Conservation (phyloP, 257 asterid genomes). For the Solanum gandarillasii region DNA sequence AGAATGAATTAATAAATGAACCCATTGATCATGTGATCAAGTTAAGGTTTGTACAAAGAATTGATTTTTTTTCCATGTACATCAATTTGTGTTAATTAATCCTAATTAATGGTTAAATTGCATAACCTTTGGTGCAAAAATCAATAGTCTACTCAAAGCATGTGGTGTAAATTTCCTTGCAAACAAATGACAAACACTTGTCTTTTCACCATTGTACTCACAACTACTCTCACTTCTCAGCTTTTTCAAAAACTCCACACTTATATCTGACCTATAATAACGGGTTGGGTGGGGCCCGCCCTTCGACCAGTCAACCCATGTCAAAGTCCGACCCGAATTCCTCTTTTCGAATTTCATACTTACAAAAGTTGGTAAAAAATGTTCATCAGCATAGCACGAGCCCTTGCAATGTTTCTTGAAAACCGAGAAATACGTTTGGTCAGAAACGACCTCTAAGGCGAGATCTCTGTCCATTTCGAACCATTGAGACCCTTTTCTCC, state of each 20-base stretch:
- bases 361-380: slow-evolving; percentile 69
- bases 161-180: slow-evolving; percentile 61
- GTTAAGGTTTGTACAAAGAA: not conserved
- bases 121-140: slow-evolving; percentile 68
- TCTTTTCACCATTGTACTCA: slow-evolving; percentile 52
- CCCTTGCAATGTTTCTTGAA: slow-evolving; percentile 42
- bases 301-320: slow-evolving; percentile 80
- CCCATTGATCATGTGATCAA: not conserved
- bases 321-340: slow-evolving; percentile 50
- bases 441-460: slow-evolving; percentile 56
- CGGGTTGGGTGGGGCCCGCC: slow-evolving; percentile 81
- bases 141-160: slow-evolving; percentile 53
- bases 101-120: slow-evolving; percentile 25
- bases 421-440: slow-evolving; percentile 28
- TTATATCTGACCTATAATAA: slow-evolving; percentile 30
- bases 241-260: slow-evolving; percentile 33
- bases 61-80: not conserved
- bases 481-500: slow-evolving; percentile 97
- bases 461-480: slow-evolving; percentile 55
- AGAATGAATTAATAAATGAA: not conserved
- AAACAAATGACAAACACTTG: slow-evolving; percentile 54
- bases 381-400: slow-evolving; percentile 71
- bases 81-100: not conserved
- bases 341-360: slow-evolving; percentile 24
- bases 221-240: slow-evolving; percentile 42